Conservation (phyloP, 345 rosid species). For the Populus simonii region DNA sequence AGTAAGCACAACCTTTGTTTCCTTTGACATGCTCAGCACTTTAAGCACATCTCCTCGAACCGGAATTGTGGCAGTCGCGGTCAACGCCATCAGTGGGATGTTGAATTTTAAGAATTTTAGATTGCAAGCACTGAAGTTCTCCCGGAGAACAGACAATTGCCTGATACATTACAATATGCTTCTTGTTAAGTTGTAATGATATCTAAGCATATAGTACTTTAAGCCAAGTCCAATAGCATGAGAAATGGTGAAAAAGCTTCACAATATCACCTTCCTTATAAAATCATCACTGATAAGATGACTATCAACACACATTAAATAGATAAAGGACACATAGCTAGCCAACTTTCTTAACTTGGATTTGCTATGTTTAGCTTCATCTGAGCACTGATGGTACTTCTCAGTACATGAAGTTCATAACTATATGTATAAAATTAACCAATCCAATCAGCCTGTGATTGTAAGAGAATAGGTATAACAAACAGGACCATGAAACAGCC, state of each 20-base stretch:
- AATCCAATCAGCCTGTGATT: neutral
- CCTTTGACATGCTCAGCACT: conserved; percentile 63
- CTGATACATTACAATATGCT: conserved; percentile 38
- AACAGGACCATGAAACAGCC: neutral
- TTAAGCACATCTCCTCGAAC: conserved; percentile 72
- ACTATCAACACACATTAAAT: neutral
- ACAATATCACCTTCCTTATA: neutral
- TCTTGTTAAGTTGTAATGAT: neutral
- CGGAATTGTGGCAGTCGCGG: conserved; percentile 79
- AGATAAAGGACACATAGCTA: neutral
- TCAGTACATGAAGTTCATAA: neutral
- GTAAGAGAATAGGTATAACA: neutral
- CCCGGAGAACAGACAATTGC: conserved; percentile 62
- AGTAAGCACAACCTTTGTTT: conserved; percentile 70
- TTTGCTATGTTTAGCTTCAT: neutral
- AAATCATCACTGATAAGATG: neutral
- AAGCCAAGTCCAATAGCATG: neutral
- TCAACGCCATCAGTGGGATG: conserved; percentile 87
- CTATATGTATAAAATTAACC: neutral
- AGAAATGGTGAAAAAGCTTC: neutral
- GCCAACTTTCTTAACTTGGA: neutral
- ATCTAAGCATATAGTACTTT: neutral
- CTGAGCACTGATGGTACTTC: neutral
- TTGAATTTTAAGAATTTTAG: conserved; percentile 55
- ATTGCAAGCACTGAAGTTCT: conserved; percentile 54